Evolutionary conservation across 768 basidiomycete species (phyloP).

Genomic region (Russula sp.): DNA sequence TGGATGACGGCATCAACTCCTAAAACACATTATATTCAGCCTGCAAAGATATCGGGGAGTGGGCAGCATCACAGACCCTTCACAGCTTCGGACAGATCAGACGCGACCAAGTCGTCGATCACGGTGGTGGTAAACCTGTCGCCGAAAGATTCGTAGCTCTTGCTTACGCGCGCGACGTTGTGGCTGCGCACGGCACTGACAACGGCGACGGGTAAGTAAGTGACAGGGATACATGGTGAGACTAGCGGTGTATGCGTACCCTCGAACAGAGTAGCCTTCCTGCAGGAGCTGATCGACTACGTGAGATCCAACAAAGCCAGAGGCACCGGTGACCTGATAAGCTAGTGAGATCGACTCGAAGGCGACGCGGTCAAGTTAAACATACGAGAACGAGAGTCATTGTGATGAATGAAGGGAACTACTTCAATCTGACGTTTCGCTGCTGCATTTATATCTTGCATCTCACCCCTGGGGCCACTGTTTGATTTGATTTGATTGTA

Average conservation of each 20-base stretch:
- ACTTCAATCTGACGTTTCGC: background rate
- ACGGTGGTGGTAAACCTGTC: constrained; percentile 21
- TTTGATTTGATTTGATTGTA: too few species aligned
- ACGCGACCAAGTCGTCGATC: constrained; percentile 24
- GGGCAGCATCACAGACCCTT: constrained; percentile 18
- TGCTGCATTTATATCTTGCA: background rate
- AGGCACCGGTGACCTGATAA: constrained; percentile 39
- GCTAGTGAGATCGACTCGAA: background rate
- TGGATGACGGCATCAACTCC: constrained; percentile 22
- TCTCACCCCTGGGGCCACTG: too few species aligned
- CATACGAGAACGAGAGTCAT: background rate
- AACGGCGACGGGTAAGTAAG: background rate
- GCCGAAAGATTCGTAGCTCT: constrained; percentile 20
- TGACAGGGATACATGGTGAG: too few species aligned
- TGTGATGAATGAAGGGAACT: background rate
- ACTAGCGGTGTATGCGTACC: constrained; percentile 26
- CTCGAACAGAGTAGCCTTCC: constrained; percentile 46
- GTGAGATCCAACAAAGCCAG: constrained; percentile 33
- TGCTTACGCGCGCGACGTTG: constrained; percentile 18
- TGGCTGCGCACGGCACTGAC: constrained; percentile 24
- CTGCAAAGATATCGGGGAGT: too few species aligned
- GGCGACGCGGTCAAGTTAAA: background rate
- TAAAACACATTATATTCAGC: background rate
- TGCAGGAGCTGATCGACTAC: constrained; percentile 34
- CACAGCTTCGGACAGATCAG: constrained; percentile 23